Evolutionary conservation across 2,329 filamentous ascomycete genomes (phyloP).

Genomic region (Pseudogymnoascus verrucosus): DNA sequence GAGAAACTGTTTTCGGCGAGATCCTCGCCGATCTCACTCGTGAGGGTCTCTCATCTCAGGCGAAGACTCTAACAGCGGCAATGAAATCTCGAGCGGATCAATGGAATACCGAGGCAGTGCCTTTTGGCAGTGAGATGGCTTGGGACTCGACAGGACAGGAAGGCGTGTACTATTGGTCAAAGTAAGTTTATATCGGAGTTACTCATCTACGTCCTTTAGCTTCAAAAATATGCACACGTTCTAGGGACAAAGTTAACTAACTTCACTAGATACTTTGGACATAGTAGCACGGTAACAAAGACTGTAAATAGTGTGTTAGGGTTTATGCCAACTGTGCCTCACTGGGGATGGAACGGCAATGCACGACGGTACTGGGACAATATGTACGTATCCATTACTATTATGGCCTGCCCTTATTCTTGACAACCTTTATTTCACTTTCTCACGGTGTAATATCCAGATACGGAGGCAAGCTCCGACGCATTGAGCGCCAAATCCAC

Average conservation of each 20-base stretch:
- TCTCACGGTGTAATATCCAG: background rate
- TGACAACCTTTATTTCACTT: background rate
- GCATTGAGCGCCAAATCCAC: slow-evolving; percentile 45
- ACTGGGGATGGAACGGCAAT: slow-evolving; percentile 58
- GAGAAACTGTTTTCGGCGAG: slow-evolving; percentile 49
- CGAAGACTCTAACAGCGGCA: slow-evolving; percentile 32
- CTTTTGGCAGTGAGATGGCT: slow-evolving; percentile 53
- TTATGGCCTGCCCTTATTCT: background rate
- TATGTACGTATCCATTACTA: slow-evolving; percentile 26
- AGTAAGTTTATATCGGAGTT: background rate
- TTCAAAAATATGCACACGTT: background rate
- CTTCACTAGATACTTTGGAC: slow-evolving; percentile 37
- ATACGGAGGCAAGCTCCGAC: slow-evolving; percentile 27
- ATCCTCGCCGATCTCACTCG: slow-evolving; percentile 42
- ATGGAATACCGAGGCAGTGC: slow-evolving; percentile 44
- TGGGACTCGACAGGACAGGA: slow-evolving; percentile 58
- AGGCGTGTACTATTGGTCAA: slow-evolving; percentile 52
- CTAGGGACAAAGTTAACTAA: background rate
- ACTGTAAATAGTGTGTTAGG: slow-evolving; percentile 48
- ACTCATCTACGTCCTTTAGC: slow-evolving; percentile 26
- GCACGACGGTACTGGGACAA: slow-evolving; percentile 55
- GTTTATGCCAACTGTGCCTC: slow-evolving; percentile 48
- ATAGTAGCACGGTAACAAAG: slow-evolving; percentile 38
- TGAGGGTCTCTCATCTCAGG: slow-evolving; percentile 37
- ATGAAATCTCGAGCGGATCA: slow-evolving; percentile 42